phyloP scores from a whole-genome alignment of 1,139 yeast genomes.

The Sugiyamaella novakii region DNA sequence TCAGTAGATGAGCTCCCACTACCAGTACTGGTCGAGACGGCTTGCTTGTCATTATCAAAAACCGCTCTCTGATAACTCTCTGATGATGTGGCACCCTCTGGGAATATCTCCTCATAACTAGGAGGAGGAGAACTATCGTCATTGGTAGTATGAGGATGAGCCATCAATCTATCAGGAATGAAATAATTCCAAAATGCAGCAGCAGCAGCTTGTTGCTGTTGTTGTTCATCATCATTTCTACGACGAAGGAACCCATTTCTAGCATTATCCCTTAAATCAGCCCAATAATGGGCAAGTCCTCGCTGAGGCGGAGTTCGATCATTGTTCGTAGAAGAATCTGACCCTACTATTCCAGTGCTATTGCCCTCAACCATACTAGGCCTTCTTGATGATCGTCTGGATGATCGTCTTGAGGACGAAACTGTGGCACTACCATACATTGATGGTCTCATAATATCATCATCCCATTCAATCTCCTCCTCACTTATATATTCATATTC shows the following conservation, averaged over 20 bases:
- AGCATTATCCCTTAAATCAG: conserved; percentile 25
- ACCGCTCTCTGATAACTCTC: conserved; percentile 41
- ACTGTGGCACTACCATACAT: not conserved
- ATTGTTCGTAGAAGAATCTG: too few species aligned
- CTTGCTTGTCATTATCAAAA: conserved; percentile 26
- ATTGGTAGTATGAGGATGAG: conserved; percentile 5
- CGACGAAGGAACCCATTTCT: conserved; percentile 19
- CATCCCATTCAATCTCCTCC: conserved; percentile 15
- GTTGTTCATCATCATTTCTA: not conserved
- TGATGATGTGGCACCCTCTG: conserved; percentile 52
- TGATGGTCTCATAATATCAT: conserved; percentile 8
- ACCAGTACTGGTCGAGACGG: too few species aligned
- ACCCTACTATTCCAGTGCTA: not conserved
- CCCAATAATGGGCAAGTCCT: conserved; percentile 23
- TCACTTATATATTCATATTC: too few species aligned
- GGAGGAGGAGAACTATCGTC: conserved; percentile 48
- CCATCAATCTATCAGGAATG: conserved; percentile 18
- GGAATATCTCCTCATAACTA: conserved; percentile 79
- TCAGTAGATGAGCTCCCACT: too few species aligned
- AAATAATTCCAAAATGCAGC: conserved; percentile 17
- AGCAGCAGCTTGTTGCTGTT: conserved; percentile 2
- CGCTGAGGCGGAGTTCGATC: conserved; percentile 2
- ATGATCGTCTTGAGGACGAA: conserved; percentile 8
- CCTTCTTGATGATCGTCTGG: conserved; percentile 18
- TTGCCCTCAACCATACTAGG: conserved; percentile 6